Percentiles rank a stretch among this genome's conserved stretches.
Evolutionary conservation across 768 basidiomycete species (phyloP).

Genomic region (Calocybe cyanea): DNA sequence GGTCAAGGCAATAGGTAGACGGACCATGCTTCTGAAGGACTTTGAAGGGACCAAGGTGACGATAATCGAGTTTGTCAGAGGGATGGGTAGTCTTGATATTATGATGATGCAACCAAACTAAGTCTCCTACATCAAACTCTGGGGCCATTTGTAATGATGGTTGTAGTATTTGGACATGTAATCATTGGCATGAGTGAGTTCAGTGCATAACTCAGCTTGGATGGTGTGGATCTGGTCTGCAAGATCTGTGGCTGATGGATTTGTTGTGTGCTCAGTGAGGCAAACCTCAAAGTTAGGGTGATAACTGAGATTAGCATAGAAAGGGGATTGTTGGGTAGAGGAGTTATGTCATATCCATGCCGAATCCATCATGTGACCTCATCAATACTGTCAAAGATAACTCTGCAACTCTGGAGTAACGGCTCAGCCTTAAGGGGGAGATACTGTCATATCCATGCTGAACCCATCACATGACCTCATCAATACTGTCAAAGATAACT

Average conservation of each 20-base stretch:
- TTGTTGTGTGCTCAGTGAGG: conserved; percentile 22
- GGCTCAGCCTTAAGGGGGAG: too few species aligned
- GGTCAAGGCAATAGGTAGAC: background rate
- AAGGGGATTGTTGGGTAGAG: too few species aligned
- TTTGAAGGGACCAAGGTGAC: conserved; percentile 1
- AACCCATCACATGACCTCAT: too few species aligned
- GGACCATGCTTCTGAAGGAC: background rate
- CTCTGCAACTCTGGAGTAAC: too few species aligned
- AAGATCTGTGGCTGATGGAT: conserved; percentile 30
- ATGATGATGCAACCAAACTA: conserved; percentile 2
- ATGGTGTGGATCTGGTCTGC: conserved; percentile 23
- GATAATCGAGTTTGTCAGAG: conserved; percentile 3
- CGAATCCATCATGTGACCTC: too few species aligned
- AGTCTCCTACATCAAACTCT: background rate
- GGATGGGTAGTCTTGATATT: conserved; percentile 4
- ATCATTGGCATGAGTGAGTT: conserved; percentile 27
- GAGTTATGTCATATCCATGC: too few species aligned
- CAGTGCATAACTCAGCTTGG: conserved; percentile 28
- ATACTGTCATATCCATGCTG: too few species aligned
- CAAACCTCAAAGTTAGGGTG: conserved; percentile 28
- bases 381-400: too few species aligned
- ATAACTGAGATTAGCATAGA: conserved; percentile 18
- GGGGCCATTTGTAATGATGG: too few species aligned
- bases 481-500: too few species aligned
- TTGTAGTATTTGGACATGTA: too few species aligned